Conservation (phyloP, 2,329 filamentous ascomycete genomes). For the Monosporascus sp. region DNA sequence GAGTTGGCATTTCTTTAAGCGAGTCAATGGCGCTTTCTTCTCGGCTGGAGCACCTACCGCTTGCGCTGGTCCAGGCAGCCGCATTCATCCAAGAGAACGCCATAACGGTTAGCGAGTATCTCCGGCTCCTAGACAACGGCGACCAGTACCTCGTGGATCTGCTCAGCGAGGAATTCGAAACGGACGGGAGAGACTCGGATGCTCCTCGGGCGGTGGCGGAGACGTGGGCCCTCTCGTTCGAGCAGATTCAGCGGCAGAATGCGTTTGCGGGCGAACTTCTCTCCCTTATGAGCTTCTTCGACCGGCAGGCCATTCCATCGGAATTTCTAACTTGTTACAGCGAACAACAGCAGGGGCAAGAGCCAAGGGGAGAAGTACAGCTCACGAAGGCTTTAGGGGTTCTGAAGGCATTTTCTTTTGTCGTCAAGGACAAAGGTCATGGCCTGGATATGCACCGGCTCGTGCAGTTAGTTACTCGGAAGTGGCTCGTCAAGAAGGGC, state of each 20-base stretch:
- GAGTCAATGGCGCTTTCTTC: conserved; percentile 16
- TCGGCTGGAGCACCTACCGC: conserved; percentile 25
- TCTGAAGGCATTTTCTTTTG: conserved; percentile 31
- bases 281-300: conserved; percentile 41
- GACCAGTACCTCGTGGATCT: conserved; percentile 21
- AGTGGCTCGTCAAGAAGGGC: conserved; percentile 24
- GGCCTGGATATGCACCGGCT: conserved; percentile 37
- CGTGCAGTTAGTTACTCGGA: conserved; percentile 32
- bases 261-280: conserved; percentile 34
- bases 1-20: conserved; percentile 3
- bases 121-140: conserved; percentile 29
- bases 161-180: conserved; percentile 25
- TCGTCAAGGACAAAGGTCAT: conserved; percentile 17
- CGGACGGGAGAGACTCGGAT: conserved; percentile 27
- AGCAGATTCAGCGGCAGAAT: conserved; percentile 26
- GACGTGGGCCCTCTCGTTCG: conserved; percentile 18
- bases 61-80: conserved; percentile 29
- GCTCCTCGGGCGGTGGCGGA: conserved; percentile 32
- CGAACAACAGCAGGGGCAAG: conserved; percentile 19
- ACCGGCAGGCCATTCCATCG: conserved; percentile 29
- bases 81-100: conserved; percentile 25
- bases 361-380: neutral
- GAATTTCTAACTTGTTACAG: conserved; percentile 18
- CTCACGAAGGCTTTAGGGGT: conserved; percentile 24
- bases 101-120: conserved; percentile 29